Base-by-base conservation (phyloP, 345 rosid genomes). In the Citrus australasica region DNA sequence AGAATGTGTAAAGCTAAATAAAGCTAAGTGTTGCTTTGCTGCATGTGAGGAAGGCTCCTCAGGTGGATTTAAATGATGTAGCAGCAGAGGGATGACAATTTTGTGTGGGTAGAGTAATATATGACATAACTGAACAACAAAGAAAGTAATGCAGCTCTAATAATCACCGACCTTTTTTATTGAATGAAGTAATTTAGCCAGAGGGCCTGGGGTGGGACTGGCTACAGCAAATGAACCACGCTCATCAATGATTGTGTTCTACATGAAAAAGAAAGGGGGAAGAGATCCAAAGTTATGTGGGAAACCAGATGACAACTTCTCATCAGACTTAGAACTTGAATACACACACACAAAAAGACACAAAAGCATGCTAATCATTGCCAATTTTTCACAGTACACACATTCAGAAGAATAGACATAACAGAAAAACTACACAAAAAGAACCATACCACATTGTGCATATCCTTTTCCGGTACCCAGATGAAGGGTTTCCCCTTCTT, bases 241-340 rank as follows among this genome's bases (percentile, higher is more conserved):
- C 73, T 92, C 97, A 84, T 94, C 98, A 58, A 94, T 85, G 73
- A 94, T 79, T 76, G 88, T 82, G 84, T 94, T 94, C 98, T 94
- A 83, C 79, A 80, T 25, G 40, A 74, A 76, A 68, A 73, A 48
- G 46, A 67, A 70, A 77, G 5, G 53, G 24, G 32, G 48, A 76
- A 70, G n/a, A 61, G 65, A 56, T 46, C 19, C 69, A 55, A 78
- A 37, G 7, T 37, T 32, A 38, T 28, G 28, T 7, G 40, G 65
- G 7, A 71, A 7, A 64, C 28, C 24, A 74, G 37, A 33, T 30
- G 56, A 64, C n/a, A 46, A 63, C n/a, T 62, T 72, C 56, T 55
- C 73, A 74, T 38, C 46, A 46, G 13, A 42, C 6, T n/a, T 42
- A 27, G 35, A 74, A 74, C 69, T 73, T 0, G 14, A 74, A 62